A percentile compares a stretch with the other conserved stretches of the same genome.
Evolutionary conservation across 495 filamentous ascomycete species (phyloP).

Genomic region (Astrothelium subdiscretum): DNA sequence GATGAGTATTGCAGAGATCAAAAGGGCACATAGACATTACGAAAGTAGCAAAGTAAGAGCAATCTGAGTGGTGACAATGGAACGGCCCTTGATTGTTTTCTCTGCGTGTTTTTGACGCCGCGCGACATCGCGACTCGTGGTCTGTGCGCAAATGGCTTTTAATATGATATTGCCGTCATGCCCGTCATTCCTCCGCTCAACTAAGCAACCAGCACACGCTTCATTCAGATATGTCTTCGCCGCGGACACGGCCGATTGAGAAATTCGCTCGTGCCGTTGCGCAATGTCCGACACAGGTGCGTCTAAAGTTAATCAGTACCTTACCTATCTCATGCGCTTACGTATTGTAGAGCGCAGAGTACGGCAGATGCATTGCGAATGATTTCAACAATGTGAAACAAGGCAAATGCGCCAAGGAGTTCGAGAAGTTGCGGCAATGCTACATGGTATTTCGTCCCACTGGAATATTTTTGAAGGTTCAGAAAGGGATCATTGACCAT

Average conservation of each 20-base stretch:
- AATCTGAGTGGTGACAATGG: not conserved
- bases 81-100: not conserved
- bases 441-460: constrained; percentile 51
- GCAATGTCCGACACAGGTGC: constrained; percentile 74
- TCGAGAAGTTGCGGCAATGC: constrained; percentile 78
- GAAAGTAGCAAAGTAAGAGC: not conserved
- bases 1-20: not conserved
- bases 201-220: too few relatives aligned
- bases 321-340: not conserved
- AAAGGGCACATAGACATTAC: not conserved
- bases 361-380: constrained; percentile 82
- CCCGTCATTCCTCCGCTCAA: constrained; percentile 1
- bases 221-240: constrained; percentile 14
- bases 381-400: constrained; percentile 89
- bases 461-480: too few relatives aligned
- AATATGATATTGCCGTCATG: not conserved
- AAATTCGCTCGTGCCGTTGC: constrained; percentile 73
- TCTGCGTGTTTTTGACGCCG: not conserved
- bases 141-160: not conserved
- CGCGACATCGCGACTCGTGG: not conserved
- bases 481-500: not conserved
- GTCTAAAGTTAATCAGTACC: constrained; percentile 8
- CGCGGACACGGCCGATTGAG: constrained; percentile 61
- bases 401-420: constrained; percentile 81
- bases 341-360: constrained; percentile 55